phyloP scores from a whole-genome alignment of 2,329 filamentous ascomycete species.

The Xylaria sp. region DNA sequence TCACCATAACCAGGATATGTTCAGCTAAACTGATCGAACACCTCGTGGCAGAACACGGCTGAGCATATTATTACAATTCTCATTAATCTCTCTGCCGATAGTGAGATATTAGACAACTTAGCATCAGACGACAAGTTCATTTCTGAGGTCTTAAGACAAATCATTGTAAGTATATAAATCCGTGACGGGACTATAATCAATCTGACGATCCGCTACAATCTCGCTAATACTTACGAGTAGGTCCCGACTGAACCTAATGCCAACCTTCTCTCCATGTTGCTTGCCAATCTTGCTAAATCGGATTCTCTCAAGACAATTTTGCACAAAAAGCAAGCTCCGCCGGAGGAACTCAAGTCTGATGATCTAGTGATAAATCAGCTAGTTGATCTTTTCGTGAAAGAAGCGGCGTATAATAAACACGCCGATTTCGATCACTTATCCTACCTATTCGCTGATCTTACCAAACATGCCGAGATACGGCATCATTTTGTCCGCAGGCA shows the following conservation, averaged over 20 bases:
- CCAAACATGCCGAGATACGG: conserved; percentile 80
- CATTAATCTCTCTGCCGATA: conserved; percentile 83
- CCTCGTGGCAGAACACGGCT: conserved; percentile 75
- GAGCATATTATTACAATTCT: conserved; percentile 92
- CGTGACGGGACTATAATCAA: neutral
- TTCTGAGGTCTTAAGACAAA: conserved; percentile 74
- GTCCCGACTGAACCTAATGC: conserved; percentile 80
- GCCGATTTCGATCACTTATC: conserved; percentile 93
- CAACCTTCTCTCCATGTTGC: conserved; percentile 87
- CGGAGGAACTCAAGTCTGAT: conserved; percentile 76
- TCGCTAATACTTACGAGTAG: conserved; percentile 53
- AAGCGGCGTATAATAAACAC: conserved; percentile 82
- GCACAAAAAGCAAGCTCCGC: conserved; percentile 72
- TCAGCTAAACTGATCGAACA: neutral
- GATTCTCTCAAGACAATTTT: conserved; percentile 77
- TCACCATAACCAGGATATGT: neutral
- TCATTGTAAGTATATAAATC: conserved; percentile 70
- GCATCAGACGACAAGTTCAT: conserved; percentile 84
- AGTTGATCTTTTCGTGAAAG: conserved; percentile 95
- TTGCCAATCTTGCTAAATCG: conserved; percentile 90
- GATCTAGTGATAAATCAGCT: conserved; percentile 85
- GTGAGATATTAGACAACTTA: conserved; percentile 76
- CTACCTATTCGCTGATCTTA: conserved; percentile 93
- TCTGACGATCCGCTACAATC: conserved; percentile 13
- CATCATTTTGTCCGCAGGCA: conserved; percentile 79